phyloP scores from a whole-genome alignment of 148 eudicot genomes.

The Diospyros lotus region DNA sequence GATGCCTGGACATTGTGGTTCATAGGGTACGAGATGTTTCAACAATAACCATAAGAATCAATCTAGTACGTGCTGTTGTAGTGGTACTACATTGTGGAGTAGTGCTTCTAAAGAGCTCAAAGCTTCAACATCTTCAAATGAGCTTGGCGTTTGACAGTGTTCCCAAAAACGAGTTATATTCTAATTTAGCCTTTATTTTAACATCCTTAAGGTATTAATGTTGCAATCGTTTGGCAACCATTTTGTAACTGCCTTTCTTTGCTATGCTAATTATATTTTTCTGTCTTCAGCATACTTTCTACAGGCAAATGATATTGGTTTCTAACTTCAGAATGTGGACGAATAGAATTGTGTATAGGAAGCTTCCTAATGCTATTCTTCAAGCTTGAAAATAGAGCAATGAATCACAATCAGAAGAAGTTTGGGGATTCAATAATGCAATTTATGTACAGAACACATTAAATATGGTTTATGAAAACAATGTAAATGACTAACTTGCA shows the following conservation, averaged over 20 bases:
- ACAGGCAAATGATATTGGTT: not conserved
- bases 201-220: not conserved
- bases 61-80: no score
- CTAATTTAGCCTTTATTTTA: not conserved
- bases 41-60: not conserved
- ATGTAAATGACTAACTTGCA: no score
- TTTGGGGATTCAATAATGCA: no score
- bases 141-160: not conserved
- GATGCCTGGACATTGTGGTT: not conserved
- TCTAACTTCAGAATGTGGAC: not conserved
- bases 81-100: no score
- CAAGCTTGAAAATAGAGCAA: not conserved
- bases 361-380: not conserved
- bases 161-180: no score
- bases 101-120: no score
- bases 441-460: no score
- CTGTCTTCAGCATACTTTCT: not conserved
- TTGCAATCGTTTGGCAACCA: not conserved
- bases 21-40: not conserved
- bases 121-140: no score
- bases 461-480: no score
- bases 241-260: not conserved
- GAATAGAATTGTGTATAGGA: not conserved
- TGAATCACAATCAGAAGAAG: not conserved
- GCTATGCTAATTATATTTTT: not conserved